Conservation (phyloP, 768 basidiomycete genomes). For the Bullera alba region DNA sequence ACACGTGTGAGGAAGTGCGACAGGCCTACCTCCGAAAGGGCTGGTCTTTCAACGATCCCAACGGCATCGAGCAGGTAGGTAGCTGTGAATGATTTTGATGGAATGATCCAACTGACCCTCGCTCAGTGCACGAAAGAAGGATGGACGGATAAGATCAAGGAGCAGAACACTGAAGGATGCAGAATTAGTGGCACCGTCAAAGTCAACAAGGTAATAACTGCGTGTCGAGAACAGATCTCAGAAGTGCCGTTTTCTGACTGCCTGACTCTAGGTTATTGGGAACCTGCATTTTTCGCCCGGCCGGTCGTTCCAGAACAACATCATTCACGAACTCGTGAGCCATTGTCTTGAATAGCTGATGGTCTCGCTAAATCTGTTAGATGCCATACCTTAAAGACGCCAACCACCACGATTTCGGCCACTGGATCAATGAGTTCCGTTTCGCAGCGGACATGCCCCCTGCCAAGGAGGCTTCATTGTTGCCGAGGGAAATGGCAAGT, state of each 20-base stretch:
- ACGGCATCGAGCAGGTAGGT: slow-evolving; percentile 81
- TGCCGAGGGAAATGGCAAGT: slow-evolving; percentile 46
- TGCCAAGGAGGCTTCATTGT: slow-evolving; percentile 25
- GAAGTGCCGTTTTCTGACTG: background rate
- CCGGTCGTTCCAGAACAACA: slow-evolving; percentile 81
- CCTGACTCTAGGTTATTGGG: slow-evolving; percentile 53
- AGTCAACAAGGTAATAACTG: slow-evolving; percentile 99
- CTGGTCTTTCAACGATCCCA: slow-evolving; percentile 90
- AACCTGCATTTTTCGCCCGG: slow-evolving; percentile 94
- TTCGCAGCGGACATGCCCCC: slow-evolving; percentile 68
- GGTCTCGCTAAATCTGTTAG: slow-evolving; percentile 56
- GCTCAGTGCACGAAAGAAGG: slow-evolving; percentile 81
- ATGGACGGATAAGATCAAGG: slow-evolving; percentile 87
- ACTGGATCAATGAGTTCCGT: slow-evolving; percentile 69
- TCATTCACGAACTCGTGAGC: slow-evolving; percentile 42
- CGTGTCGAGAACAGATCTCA: background rate
- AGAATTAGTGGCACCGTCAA: slow-evolving; percentile 83
- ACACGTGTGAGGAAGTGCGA: slow-evolving; percentile 91
- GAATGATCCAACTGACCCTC: background rate
- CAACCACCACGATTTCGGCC: slow-evolving; percentile 88
- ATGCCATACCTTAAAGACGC: slow-evolving; percentile 88
- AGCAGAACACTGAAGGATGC: slow-evolving; percentile 90
- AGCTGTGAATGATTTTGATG: background rate
- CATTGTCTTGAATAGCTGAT: background rate
- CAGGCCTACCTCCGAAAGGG: slow-evolving; percentile 81